Conservation (phyloP, 2,329 filamentous ascomycete genomes). For the Alternaria triticina region DNA sequence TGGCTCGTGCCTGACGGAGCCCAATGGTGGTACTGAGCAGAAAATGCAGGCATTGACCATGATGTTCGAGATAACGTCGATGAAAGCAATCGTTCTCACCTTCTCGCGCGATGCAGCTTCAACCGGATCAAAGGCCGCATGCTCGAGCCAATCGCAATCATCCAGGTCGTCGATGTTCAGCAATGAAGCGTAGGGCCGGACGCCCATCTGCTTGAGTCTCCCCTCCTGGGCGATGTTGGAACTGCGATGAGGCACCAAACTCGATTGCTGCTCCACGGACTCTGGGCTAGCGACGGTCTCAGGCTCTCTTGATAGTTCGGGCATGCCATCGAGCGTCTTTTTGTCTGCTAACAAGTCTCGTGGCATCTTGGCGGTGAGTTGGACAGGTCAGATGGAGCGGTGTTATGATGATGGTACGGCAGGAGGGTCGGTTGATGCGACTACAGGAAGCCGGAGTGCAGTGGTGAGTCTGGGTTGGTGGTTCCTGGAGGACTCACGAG, state of each 20-base stretch:
- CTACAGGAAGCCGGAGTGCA: conserved; percentile 12
- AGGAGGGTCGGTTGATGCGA: conserved; percentile 4
- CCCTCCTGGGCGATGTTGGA: conserved; percentile 33
- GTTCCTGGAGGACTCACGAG: conserved; percentile 26
- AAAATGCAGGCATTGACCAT: not conserved
- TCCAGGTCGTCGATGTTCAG: conserved; percentile 72
- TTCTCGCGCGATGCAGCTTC: conserved; percentile 67
- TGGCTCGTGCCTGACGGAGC: conserved; percentile 16
- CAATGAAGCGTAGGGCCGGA: conserved; percentile 76
- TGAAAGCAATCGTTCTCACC: conserved; percentile 52
- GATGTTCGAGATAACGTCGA: not conserved
- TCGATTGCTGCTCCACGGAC: conserved; percentile 15
- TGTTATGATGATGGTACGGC: not conserved
- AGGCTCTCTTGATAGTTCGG: conserved; percentile 46
- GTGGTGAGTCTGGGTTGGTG: conserved; percentile 20
- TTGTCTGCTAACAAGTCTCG: conserved; percentile 50
- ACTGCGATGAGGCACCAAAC: conserved; percentile 31
- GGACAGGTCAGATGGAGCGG: conserved; percentile 2
- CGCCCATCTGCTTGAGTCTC: conserved; percentile 54
- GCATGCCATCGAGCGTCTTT: conserved; percentile 45
- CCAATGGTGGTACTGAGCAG: conserved; percentile 18
- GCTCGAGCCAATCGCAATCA: conserved; percentile 65
- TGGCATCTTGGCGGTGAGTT: conserved; percentile 46
- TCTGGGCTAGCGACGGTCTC: conserved; percentile 27
- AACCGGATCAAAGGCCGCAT: conserved; percentile 62